A percentile compares a stretch with the other conserved stretches of the same genome.
These are phyloP conservation scores for Sporisorium iseilematis-ciliati DNA, from an alignment of 1,284 basidiomycete genomes.

Conservation along the genomic window DNA sequence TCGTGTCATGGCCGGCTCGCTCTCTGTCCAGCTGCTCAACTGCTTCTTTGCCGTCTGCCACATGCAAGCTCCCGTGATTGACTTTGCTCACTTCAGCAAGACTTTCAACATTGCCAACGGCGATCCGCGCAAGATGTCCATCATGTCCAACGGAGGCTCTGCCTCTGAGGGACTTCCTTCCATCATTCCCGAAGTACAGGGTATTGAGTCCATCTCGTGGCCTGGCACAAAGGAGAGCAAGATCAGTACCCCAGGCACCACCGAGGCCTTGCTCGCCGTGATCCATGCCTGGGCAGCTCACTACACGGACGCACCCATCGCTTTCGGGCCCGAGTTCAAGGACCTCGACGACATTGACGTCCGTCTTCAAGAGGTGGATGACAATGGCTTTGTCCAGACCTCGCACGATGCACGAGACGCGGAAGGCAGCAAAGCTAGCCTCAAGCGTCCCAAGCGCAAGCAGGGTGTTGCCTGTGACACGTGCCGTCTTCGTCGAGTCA, in stretches of 20 bases:
- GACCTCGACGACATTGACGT: slow-evolving; percentile 25
- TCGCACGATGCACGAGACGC: slow-evolving; percentile 14
- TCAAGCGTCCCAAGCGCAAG: slow-evolving; percentile 62
- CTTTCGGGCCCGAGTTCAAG: slow-evolving; percentile 51
- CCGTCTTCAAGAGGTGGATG: slow-evolving; percentile 38
- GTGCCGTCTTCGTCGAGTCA: slow-evolving; percentile 64
- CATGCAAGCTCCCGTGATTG: slow-evolving; percentile 61
- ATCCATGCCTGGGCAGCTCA: slow-evolving; percentile 65
- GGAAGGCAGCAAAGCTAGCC: slow-evolving; percentile 20
- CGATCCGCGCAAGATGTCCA: slow-evolving; percentile 59
- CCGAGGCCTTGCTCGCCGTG: slow-evolving; percentile 59
- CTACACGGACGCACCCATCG: slow-evolving; percentile 62
- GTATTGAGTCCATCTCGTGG: slow-evolving; percentile 36
- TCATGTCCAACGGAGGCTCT: slow-evolving; percentile 62
- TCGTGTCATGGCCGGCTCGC: slow-evolving; percentile 56
- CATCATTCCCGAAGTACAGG: slow-evolving; percentile 25
- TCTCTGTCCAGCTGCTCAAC: slow-evolving; percentile 59
- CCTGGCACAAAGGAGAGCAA: slow-evolving; percentile 51
- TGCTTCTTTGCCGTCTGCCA: slow-evolving; percentile 64
- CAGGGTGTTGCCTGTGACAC: slow-evolving; percentile 69
- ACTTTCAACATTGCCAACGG: slow-evolving; percentile 65
- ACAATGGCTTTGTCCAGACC: slow-evolving; percentile 26
- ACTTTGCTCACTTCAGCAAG: slow-evolving; percentile 60
- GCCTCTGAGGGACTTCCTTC: slow-evolving; percentile 45
- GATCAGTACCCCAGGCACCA: slow-evolving; percentile 55